Conservation (phyloP, 352 stramenopile species). For the Elongisporangium prolatum region DNA sequence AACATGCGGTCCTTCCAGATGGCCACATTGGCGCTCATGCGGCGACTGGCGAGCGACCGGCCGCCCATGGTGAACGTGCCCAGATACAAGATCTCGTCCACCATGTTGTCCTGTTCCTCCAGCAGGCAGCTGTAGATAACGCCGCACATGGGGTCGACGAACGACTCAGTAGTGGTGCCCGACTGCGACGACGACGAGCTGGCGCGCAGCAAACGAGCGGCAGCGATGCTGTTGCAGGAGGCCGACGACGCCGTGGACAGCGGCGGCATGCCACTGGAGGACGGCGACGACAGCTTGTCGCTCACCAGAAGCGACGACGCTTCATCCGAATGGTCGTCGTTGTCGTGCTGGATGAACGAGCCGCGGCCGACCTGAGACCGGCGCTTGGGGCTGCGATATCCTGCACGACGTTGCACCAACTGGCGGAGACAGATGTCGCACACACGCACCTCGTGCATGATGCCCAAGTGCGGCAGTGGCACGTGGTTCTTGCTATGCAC, state of each 20-base stretch:
- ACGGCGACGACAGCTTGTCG: slow-evolving; percentile 13
- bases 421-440: slow-evolving; percentile 70
- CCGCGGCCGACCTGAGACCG: slow-evolving; percentile 18
- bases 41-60: slow-evolving; percentile 58
- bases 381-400: slow-evolving; percentile 40
- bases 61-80: slow-evolving; percentile 77
- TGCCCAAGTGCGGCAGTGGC: slow-evolving; percentile 61
- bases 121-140: slow-evolving; percentile 72
- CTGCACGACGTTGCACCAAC: slow-evolving; percentile 60
- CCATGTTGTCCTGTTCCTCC: slow-evolving; percentile 73
- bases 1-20: slow-evolving; percentile 79
- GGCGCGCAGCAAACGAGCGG: neutral
- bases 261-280: neutral
- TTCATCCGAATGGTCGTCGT: slow-evolving; percentile 19
- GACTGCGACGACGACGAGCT: slow-evolving; percentile 2
- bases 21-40: slow-evolving; percentile 68
- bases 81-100: slow-evolving; percentile 74
- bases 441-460: slow-evolving; percentile 71
- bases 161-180: slow-evolving; percentile 3
- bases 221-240: neutral
- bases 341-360: slow-evolving; percentile 8
- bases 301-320: slow-evolving; percentile 19
- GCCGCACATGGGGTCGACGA: slow-evolving; percentile 38
- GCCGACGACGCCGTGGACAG: slow-evolving; percentile 7
- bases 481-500: slow-evolving; percentile 80